Base-by-base conservation (phyloP, 371 early-diverging fungal species). In the Mortierella sp. region DNA sequence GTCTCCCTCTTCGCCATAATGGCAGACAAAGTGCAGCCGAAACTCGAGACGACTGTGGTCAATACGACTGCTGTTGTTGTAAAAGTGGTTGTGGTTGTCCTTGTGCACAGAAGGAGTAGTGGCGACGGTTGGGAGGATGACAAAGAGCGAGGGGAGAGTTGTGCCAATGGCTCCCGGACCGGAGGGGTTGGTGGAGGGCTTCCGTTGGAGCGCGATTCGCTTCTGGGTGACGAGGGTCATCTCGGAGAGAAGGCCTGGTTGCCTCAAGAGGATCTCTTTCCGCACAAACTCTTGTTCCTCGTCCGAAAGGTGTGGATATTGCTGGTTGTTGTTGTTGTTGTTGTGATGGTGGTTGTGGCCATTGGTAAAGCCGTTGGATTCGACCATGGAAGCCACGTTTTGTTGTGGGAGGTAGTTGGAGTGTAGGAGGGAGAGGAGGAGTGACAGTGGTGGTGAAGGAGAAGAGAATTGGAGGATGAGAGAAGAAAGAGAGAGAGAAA, bases 11-110 rank as follows among this genome's bases (percentile, higher is more conserved):
- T 74, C 75, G n/a, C 50, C 48, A 43, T 74, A 82, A 69, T 82
- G 72, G 21, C 82, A 82, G 72, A 82, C 72, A 28, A 82, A 82
- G 37, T 82, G 67, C 46, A 82, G 67, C 48, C 64, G 50, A 67
- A 77, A 82, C 11, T 75, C 72, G 5, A 37, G 72, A 14, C 34
- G 59, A 37, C n/a, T 50, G 59, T 48, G 14, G 57, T 40, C 4
- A 72, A n/a, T 67, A 54, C 53, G 59, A 64, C 13, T n/a, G 57
- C 8, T 57, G 59, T 74, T 37, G 51, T 48, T 78, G 73, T 19
- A 1, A 40, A 14, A 48, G 16, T 71, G 57, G 72, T 24, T 48
- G 61, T 50, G 21, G 72, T 31, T 50, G 37, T 64, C 31, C 2
- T 34, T 53, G 16, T 48, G 24, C 9, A 13, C 10, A 43, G 40